phyloP scores from a whole-genome alignment of 352 stramenopile genomes.

The Phytophthora fragariae region DNA sequence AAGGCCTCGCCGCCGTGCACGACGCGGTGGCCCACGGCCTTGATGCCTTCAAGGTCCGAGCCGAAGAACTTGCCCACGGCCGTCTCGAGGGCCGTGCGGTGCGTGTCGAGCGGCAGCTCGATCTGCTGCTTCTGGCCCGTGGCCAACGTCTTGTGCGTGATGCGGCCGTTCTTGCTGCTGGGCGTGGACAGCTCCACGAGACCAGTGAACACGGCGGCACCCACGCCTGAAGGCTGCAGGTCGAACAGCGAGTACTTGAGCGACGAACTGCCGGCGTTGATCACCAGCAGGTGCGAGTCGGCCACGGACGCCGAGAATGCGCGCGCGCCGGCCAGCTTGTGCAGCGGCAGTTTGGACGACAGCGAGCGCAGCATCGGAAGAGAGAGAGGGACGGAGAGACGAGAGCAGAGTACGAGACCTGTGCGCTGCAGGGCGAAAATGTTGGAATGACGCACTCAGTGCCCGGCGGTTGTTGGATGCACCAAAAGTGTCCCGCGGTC shows the following conservation, averaged over 20 bases:
- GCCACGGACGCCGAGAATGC: slow-evolving; percentile 35
- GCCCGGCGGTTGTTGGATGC: slow-evolving; percentile 21
- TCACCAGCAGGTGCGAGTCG: slow-evolving; percentile 59
- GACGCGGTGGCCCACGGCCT: slow-evolving; percentile 86
- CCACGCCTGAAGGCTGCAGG: slow-evolving; percentile 49
- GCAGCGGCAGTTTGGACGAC: slow-evolving; percentile 21
- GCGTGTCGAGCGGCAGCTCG: slow-evolving; percentile 54
- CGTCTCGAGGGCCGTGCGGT: slow-evolving; percentile 69
- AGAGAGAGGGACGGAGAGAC: not conserved
- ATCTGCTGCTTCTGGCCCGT: slow-evolving; percentile 64
- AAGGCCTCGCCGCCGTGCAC: slow-evolving; percentile 90
- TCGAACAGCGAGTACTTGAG: slow-evolving; percentile 90
- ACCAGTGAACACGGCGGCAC: slow-evolving; percentile 69
- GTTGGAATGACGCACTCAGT: slow-evolving; percentile 15
- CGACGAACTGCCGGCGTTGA: slow-evolving; percentile 85
- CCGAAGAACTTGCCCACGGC: slow-evolving; percentile 70
- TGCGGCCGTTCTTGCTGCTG: slow-evolving; percentile 63
- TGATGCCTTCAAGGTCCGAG: slow-evolving; percentile 59
- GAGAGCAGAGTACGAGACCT: slow-evolving; percentile 1
- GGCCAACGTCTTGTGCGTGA: slow-evolving; percentile 71
- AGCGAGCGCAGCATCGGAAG: slow-evolving; percentile 34
- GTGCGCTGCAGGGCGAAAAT: slow-evolving; percentile 24
- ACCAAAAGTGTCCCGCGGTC: slow-evolving; percentile 8
- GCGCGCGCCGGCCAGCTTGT: slow-evolving; percentile 26
- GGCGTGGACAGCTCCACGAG: slow-evolving; percentile 81